Percentiles rank a stretch among this genome's conserved stretches.
Evolutionary conservation across 2,329 filamentous ascomycete genomes (phyloP).

Genomic region (Fusarium xylarioides): DNA sequence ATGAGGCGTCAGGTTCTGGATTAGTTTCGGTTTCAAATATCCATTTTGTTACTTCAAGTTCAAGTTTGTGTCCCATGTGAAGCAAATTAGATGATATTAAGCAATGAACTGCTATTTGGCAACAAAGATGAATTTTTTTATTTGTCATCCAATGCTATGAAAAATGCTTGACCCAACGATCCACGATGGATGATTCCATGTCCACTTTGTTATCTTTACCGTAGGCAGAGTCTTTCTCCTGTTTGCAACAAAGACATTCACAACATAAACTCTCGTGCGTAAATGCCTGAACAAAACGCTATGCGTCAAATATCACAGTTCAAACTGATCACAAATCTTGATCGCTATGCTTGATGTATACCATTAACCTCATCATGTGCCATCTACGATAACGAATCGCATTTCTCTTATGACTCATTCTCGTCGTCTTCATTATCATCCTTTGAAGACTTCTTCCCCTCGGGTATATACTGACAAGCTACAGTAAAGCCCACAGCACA

Average conservation of each 20-base stretch:
- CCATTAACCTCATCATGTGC: neutral
- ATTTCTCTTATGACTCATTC: neutral
- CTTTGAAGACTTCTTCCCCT: slow-evolving; percentile 34
- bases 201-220: neutral
- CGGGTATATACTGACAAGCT: slow-evolving; percentile 41
- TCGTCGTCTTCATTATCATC: slow-evolving; percentile 20
- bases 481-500: slow-evolving; percentile 43
- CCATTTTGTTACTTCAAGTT: slow-evolving; percentile 9
- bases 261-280: neutral
- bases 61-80: neutral
- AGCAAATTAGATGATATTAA: neutral
- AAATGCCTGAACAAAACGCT: neutral
- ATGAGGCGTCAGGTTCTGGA: slow-evolving; percentile 39
- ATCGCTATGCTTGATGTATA: neutral
- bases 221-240: neutral
- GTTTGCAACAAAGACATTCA: neutral
- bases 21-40: slow-evolving; percentile 36
- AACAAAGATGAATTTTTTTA: neutral
- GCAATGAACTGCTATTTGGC: accelerated
- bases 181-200: neutral
- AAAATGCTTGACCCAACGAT: neutral
- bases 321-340: neutral
- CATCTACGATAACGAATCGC: neutral
- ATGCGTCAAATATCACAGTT: neutral
- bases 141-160: neutral